These are phyloP conservation scores for Colletotrichum spaethianum DNA, from an alignment of 2,329 filamentous ascomycete species.

Conservation along the genomic window DNA sequence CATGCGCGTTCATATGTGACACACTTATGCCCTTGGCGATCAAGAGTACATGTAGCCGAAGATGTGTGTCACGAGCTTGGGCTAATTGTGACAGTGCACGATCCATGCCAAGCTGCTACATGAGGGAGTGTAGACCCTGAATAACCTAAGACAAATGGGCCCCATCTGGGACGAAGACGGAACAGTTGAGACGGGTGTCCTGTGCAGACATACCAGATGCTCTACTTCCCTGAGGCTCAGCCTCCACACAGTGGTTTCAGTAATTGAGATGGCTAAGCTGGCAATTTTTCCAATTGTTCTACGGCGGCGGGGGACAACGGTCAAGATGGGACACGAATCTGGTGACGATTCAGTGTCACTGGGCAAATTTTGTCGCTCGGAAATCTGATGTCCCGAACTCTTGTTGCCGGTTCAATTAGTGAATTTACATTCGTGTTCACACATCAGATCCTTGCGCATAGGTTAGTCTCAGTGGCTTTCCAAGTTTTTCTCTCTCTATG, in stretches of 20 bases:
- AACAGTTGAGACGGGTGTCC: neutral
- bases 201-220: neutral
- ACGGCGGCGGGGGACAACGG: neutral
- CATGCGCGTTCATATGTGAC: constrained; percentile 20
- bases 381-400: neutral
- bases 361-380: neutral
- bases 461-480: neutral
- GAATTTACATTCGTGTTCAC: neutral
- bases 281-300: neutral
- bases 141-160: neutral
- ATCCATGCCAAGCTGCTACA: neutral
- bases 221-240: neutral
- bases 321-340: neutral
- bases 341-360: neutral
- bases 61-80: neutral
- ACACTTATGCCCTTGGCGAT: neutral
- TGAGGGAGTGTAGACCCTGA: neutral
- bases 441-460: neutral
- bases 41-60: constrained; percentile 1
- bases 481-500: neutral
- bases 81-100: neutral
- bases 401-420: neutral
- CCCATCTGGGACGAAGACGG: neutral
- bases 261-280: neutral
- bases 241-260: neutral